Base-by-base conservation (phyloP, 179 eudicot species). In the Patellifolia procumbens region DNA sequence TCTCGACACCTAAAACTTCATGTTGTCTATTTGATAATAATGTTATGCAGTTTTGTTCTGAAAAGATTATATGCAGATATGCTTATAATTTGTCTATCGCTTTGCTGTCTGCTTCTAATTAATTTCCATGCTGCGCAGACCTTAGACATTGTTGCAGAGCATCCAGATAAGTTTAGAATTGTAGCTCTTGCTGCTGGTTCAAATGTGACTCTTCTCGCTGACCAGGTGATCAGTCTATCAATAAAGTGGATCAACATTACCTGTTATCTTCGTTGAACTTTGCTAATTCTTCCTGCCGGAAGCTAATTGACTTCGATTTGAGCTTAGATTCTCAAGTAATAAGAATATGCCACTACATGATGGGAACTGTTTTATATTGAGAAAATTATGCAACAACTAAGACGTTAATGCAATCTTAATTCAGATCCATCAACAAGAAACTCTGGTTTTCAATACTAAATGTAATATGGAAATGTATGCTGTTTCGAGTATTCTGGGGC, bases 181-280 rank as follows among this genome's bases (percentile, higher is more conserved):
- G 98, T 96, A 17, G 99, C 99, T 42, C 94, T 96, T 66, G 97
- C 99, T 72, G 99, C 99, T 73, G 99, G 99, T 80, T 90, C 97
- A 76, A 96, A 96, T 80, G 92, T 96, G 75, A 91, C 99, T 78
- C 99, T 96, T 88, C 99, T 96, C 49, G 98, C 98, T 60, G 99
- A 96, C 79, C 99, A 96, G 98, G 99, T 96, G 78, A 89, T 55
- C 20, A 58, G 26, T 76, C 64, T n/a, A 46, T 83, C 24, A 12
- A 22, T 49, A 71, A 37, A 37, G 26, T 61, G 19, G 46, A 74
- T 49, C 52, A 75, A 34, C 15, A 26, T 42, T 29, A 10, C 48
- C 31, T 74, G 26, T 19, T 73, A 22, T 59, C 19, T 7, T 75
- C 16, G n/a, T n/a, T n/a, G n/a, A n/a, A n/a, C n/a, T n/a, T n/a